Percentiles rank a stretch among this genome's conserved stretches.
Evolutionary conservation across 441 rosid species (phyloP).

Genomic region (Euphorbia corollata): DNA sequence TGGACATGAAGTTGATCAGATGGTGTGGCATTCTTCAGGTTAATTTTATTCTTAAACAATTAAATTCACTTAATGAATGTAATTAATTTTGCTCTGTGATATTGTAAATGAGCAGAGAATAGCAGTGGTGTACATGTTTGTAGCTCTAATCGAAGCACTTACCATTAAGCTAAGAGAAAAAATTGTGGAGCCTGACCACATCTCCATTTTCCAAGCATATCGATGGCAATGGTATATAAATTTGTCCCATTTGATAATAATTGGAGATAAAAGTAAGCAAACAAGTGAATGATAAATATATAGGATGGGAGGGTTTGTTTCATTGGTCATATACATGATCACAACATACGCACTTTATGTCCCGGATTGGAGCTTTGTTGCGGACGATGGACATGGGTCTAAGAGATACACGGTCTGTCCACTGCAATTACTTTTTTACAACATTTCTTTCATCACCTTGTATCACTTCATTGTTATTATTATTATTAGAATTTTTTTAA

Average conservation of each 20-base stretch:
- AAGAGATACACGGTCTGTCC: conserved; percentile 32
- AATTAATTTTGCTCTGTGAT: not conserved
- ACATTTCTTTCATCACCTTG: too few species aligned
- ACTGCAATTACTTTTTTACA: too few species aligned
- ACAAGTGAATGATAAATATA: too few species aligned
- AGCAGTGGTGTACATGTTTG: conserved; percentile 52
- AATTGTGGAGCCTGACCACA: conserved; percentile 30
- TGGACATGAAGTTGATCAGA: conserved; percentile 52
- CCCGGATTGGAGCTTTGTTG: conserved; percentile 56
- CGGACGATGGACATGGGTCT: not conserved
- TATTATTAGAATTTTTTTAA: too few species aligned
- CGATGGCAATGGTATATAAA: conserved; percentile 48
- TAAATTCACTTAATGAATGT: not conserved
- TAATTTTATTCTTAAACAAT: not conserved
- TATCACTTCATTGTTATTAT: too few species aligned
- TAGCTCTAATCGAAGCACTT: conserved; percentile 52
- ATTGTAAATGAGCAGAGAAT: conserved; percentile 40
- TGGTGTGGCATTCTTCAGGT: conserved; percentile 76
- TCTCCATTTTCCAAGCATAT: conserved; percentile 50
- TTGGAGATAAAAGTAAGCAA: too few species aligned
- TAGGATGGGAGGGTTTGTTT: conserved; percentile 50
- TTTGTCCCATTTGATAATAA: too few species aligned
- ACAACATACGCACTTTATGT: conserved; percentile 46
- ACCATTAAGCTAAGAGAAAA: conserved; percentile 45
- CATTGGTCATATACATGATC: conserved; percentile 46